These are phyloP conservation scores for Trichocomaceae sp. DNA, from an alignment of 2,329 filamentous ascomycete species.

Conservation along the genomic window DNA sequence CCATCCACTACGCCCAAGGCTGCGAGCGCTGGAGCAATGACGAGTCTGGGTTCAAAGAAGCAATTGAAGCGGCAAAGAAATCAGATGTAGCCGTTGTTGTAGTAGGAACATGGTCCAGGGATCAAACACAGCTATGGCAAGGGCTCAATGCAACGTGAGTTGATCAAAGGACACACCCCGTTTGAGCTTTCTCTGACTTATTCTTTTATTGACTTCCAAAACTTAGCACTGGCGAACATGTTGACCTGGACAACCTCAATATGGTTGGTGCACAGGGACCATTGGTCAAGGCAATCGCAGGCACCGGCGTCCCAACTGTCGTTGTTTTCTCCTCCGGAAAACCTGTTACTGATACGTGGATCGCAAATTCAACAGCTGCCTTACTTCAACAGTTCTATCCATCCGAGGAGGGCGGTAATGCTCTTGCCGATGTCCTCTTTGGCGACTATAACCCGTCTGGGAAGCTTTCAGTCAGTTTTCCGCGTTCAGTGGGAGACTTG, in stretches of 20 bases:
- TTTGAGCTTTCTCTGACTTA: background rate
- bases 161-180: background rate
- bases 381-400: slow-evolving; percentile 71
- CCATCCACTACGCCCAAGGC: slow-evolving; percentile 60
- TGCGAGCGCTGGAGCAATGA: slow-evolving; percentile 68
- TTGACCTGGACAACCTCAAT: slow-evolving; percentile 58
- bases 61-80: slow-evolving; percentile 56
- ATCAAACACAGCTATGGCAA: slow-evolving; percentile 64
- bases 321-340: slow-evolving; percentile 65
- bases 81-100: slow-evolving; percentile 68
- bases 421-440: slow-evolving; percentile 60
- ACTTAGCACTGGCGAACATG: slow-evolving; percentile 59
- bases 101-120: slow-evolving; percentile 68
- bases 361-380: slow-evolving; percentile 57
- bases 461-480: slow-evolving; percentile 61
- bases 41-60: slow-evolving; percentile 60
- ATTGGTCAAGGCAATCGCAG: slow-evolving; percentile 60
- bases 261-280: slow-evolving; percentile 64
- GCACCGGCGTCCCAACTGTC: slow-evolving; percentile 60
- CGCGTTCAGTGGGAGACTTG: slow-evolving; percentile 58
- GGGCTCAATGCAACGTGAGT: slow-evolving; percentile 59
- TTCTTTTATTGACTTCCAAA: background rate
- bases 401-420: slow-evolving; percentile 60
- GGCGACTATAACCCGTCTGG: slow-evolving; percentile 61
- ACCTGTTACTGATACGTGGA: slow-evolving; percentile 67